A percentile compares a stretch with the other conserved stretches of the same genome.
These are phyloP conservation scores for Yarrowia alimentaria DNA, from an alignment of 805 yeast genomes.

Conservation along the genomic window DNA sequence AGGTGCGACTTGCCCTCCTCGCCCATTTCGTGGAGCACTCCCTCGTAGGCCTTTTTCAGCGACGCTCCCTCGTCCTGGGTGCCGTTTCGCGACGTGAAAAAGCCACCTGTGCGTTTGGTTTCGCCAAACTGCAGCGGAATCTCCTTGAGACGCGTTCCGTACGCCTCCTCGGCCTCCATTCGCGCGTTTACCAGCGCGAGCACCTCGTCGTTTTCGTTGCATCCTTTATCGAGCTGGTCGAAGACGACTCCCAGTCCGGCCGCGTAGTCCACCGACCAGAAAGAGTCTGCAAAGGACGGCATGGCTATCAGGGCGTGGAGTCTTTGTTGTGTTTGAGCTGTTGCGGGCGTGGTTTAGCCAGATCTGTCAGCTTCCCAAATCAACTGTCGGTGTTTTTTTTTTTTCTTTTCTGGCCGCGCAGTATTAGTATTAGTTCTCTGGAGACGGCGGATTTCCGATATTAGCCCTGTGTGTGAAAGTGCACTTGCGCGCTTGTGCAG, in stretches of 20 bases:
- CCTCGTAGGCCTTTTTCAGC: slow-evolving; percentile 60
- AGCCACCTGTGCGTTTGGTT: slow-evolving; percentile 45
- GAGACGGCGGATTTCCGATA: no score
- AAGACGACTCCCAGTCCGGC: slow-evolving; percentile 45
- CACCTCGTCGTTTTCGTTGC: slow-evolving; percentile 68
- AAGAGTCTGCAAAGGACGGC: slow-evolving; percentile 68
- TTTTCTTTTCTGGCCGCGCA: no score
- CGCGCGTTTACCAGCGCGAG: slow-evolving; percentile 62
- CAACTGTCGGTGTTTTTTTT: no score
- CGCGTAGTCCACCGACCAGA: slow-evolving; percentile 70
- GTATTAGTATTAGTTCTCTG: no score
- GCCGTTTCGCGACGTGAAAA: slow-evolving; percentile 22
- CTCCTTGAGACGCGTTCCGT: slow-evolving; percentile 56
- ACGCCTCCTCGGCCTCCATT: slow-evolving; percentile 67
- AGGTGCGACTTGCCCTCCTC: slow-evolving; percentile 60
- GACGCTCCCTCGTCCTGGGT: slow-evolving; percentile 62
- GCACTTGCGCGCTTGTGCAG: no score
- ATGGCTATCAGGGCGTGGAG: slow-evolving; percentile 30
- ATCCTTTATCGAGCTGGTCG: slow-evolving; percentile 49
- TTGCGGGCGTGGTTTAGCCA: no score
- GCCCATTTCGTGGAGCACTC: slow-evolving; percentile 53
- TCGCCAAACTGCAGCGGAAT: slow-evolving; percentile 44
- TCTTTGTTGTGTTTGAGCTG: background rate
- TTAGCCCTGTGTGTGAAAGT: no score
- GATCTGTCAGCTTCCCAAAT: no score